Percentiles rank a stretch among this genome's conserved stretches.
Conservation (phyloP, 345 rosid genomes). For the Euphorbia tirucalli region DNA sequence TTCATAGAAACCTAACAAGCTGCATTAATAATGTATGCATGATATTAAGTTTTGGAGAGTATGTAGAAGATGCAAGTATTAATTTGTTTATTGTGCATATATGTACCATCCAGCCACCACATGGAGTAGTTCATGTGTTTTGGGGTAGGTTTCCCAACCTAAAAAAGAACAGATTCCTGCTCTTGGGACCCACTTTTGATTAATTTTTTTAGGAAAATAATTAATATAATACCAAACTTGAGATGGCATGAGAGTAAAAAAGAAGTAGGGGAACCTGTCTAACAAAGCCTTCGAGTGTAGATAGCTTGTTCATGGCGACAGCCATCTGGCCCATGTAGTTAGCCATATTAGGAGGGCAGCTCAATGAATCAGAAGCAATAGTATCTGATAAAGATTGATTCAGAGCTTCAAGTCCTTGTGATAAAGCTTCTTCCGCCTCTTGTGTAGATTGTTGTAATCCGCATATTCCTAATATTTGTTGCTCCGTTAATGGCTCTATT, state of each 20-base stretch:
- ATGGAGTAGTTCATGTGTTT: constrained; percentile 32
- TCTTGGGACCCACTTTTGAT: constrained; percentile 8
- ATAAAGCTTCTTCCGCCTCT: constrained; percentile 85
- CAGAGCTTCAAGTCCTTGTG: constrained; percentile 82
- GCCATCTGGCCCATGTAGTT: constrained; percentile 99
- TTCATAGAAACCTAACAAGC: too few species aligned
- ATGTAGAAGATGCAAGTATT: neutral
- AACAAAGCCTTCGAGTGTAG: constrained; percentile 79
- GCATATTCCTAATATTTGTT: constrained; percentile 81
- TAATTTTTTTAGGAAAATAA: neutral
- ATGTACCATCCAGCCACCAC: constrained; percentile 23
- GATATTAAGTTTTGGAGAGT: too few species aligned
- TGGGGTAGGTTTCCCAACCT: constrained; percentile 39
- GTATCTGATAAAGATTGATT: constrained; percentile 83
- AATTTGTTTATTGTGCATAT: constrained; percentile 5
- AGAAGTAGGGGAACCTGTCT: constrained; percentile 71
- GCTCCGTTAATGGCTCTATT: constrained; percentile 85
- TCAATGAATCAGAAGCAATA: constrained; percentile 78
- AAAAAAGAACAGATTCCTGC: constrained; percentile 28
- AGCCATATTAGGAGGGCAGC: constrained; percentile 72
- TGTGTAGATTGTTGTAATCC: constrained; percentile 89
- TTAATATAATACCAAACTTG: neutral
- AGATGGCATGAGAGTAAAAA: neutral
- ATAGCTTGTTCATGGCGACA: constrained; percentile 89
- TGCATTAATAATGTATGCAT: too few species aligned